These are phyloP conservation scores for Penicillium corylophilum DNA, from an alignment of 2,329 filamentous ascomycete species.

Conservation along the genomic window DNA sequence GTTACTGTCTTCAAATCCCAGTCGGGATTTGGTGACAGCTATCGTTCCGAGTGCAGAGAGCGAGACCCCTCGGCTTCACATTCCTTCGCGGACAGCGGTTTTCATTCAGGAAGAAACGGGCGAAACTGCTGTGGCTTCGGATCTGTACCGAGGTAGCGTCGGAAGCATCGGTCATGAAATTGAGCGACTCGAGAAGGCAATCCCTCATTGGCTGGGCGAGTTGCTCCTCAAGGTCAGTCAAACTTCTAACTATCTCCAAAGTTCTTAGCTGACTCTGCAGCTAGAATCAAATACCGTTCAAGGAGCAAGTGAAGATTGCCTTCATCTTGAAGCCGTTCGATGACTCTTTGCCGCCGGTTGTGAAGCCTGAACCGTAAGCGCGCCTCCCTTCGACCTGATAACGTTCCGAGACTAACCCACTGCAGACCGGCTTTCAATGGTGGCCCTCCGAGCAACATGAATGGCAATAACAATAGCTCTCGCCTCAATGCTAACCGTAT, in stretches of 20 bases:
- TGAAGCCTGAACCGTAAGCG: constrained; percentile 65
- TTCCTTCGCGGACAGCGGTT: constrained; percentile 55
- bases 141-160: constrained; percentile 88
- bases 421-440: constrained; percentile 24
- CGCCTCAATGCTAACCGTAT: constrained; percentile 95
- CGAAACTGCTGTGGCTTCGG: constrained; percentile 66
- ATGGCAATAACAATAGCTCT: constrained; percentile 61
- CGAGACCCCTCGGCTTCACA: constrained; percentile 47
- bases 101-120: constrained; percentile 66
- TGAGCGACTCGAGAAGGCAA: constrained; percentile 79
- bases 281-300: constrained; percentile 74
- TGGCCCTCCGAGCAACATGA: constrained; percentile 14
- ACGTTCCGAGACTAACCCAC: constrained; percentile 1
- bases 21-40: constrained; percentile 36
- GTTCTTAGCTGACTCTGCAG: neutral
- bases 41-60: constrained; percentile 45
- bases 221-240: constrained; percentile 67
- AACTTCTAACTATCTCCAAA: neutral
- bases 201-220: constrained; percentile 89
- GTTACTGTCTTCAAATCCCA: constrained; percentile 38
- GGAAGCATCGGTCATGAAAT: constrained; percentile 72
- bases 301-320: constrained; percentile 95
- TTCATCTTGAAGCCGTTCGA: constrained; percentile 85
- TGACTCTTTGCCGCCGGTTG: constrained; percentile 71
- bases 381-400: neutral